Evolutionary conservation across 192 early-diverging fungal genomes (phyloP).

Genomic region (Entomortierella parvispora): DNA sequence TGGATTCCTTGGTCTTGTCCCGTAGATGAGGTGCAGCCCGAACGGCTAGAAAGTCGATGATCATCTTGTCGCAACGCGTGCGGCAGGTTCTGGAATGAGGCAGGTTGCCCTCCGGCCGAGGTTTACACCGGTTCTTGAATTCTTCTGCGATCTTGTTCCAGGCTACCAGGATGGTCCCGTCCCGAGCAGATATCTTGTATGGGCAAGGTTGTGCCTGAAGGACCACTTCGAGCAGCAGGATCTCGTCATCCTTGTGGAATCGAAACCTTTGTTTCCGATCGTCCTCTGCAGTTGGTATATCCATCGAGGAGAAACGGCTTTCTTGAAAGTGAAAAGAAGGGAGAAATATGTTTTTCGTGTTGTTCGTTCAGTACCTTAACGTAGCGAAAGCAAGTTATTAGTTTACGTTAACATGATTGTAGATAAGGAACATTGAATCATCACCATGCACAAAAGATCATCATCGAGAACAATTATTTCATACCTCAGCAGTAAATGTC

Average conservation of each 20-base stretch:
- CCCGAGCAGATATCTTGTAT: slow-evolving; percentile 35
- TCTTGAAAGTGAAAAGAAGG: too few relatives aligned
- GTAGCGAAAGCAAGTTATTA: too few relatives aligned
- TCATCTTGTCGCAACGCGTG: slow-evolving; percentile 41
- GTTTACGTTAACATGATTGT: too few relatives aligned
- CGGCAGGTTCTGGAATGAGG: slow-evolving; percentile 35
- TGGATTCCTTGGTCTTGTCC: slow-evolving; percentile 21
- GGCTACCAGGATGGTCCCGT: slow-evolving; percentile 42
- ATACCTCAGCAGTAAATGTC: too few relatives aligned
- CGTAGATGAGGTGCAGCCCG: slow-evolving; percentile 7
- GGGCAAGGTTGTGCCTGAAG: slow-evolving; percentile 35
- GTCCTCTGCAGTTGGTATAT: slow-evolving; percentile 23
- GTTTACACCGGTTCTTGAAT: slow-evolving; percentile 20
- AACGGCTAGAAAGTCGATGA: slow-evolving; percentile 17
- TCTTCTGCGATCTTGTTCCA: slow-evolving; percentile 39
- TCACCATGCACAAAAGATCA: too few relatives aligned
- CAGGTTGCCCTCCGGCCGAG: slow-evolving; percentile 24
- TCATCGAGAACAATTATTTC: too few relatives aligned
- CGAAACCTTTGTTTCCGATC: slow-evolving; percentile 43
- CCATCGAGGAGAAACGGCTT: too few relatives aligned
- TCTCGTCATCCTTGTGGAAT: slow-evolving; percentile 47
- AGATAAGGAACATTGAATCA: too few relatives aligned
- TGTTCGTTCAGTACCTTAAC: too few relatives aligned
- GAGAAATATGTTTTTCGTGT: too few relatives aligned
- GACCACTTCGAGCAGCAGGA: slow-evolving; percentile 30